Evolutionary conservation across 1,284 basidiomycete genomes (phyloP).

Genomic region (Amylostereum chailletii): DNA sequence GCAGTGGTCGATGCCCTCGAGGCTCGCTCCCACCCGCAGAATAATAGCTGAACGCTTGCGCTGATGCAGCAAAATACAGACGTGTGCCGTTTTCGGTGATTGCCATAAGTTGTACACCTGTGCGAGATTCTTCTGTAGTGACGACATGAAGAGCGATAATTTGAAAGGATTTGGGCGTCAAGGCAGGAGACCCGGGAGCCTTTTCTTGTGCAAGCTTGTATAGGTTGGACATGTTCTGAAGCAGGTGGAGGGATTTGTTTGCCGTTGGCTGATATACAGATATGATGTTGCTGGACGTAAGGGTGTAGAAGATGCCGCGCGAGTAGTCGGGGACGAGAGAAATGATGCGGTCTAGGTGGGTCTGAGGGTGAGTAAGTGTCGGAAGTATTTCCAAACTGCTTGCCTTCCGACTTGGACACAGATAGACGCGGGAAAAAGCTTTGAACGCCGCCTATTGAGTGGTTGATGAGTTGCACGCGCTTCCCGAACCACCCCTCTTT

Average conservation of each 20-base stretch:
- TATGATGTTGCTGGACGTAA: constrained; percentile 63
- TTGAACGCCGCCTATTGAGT: constrained; percentile 67
- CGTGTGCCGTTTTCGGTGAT: constrained; percentile 74
- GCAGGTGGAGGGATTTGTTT: constrained; percentile 56
- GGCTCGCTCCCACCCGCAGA: constrained; percentile 24
- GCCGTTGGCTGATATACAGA: constrained; percentile 54
- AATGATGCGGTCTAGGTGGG: constrained; percentile 53
- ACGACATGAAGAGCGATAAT: constrained; percentile 61
- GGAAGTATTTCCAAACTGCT: background rate
- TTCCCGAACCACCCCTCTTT: constrained; percentile 93
- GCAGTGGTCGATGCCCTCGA: constrained; percentile 39
- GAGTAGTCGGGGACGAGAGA: constrained; percentile 57
- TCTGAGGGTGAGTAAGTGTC: constrained; percentile 1
- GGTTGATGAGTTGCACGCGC: constrained; percentile 74
- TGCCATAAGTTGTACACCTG: constrained; percentile 68
- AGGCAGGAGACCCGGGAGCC: constrained; percentile 61
- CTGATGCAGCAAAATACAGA: constrained; percentile 66
- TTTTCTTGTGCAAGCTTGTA: constrained; percentile 69
- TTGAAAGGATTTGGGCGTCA: constrained; percentile 60
- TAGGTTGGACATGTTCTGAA: constrained; percentile 61
- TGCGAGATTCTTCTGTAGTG: constrained; percentile 51
- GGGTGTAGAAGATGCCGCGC: constrained; percentile 67
- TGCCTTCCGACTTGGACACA: no score
- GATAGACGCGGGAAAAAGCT: constrained; percentile 60
- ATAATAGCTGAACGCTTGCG: constrained; percentile 35